Conservation (phyloP, 1,284 basidiomycete species). For the Acaromyces ingoldii region DNA sequence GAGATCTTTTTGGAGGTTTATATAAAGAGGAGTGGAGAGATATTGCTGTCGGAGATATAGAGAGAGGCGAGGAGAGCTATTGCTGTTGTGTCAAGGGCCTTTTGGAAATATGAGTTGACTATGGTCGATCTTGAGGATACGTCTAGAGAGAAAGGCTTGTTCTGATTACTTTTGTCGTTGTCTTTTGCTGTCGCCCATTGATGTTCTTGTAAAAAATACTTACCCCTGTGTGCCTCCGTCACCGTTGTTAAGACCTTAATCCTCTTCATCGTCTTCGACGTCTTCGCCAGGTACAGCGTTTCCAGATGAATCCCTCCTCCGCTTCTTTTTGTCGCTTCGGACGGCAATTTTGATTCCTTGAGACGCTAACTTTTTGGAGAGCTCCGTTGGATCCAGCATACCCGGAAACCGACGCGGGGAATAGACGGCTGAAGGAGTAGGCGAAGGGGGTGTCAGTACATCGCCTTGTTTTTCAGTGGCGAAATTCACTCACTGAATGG, state of each 20-base stretch:
- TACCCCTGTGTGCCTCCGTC: not conserved
- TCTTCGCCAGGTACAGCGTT: conserved; percentile 19
- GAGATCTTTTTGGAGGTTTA: no score
- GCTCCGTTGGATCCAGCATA: conserved; percentile 39
- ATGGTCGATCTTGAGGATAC: not conserved
- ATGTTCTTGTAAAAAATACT: not conserved
- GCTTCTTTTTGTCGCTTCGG: conserved; percentile 40
- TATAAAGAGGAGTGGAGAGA: no score
- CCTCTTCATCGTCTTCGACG: conserved; percentile 26
- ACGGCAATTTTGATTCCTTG: conserved; percentile 34
- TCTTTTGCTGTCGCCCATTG: not conserved
- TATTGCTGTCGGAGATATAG: conserved; percentile 3
- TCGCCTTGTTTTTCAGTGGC: not conserved
- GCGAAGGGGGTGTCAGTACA: not conserved
- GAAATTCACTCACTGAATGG: conserved; percentile 21
- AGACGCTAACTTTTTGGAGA: conserved; percentile 39
- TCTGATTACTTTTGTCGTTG: not conserved
- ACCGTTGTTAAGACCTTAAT: conserved; percentile 8
- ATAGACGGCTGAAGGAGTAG: conserved; percentile 19
- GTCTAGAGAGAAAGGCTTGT: not conserved
- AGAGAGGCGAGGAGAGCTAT: conserved; percentile 4
- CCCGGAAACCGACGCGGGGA: conserved; percentile 42
- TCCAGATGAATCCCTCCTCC: conserved; percentile 13
- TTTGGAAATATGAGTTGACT: not conserved
- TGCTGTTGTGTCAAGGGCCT: no score